These are phyloP conservation scores for Pyronema domesticum DNA, from an alignment of 495 filamentous ascomycete genomes.

Conservation along the genomic window DNA sequence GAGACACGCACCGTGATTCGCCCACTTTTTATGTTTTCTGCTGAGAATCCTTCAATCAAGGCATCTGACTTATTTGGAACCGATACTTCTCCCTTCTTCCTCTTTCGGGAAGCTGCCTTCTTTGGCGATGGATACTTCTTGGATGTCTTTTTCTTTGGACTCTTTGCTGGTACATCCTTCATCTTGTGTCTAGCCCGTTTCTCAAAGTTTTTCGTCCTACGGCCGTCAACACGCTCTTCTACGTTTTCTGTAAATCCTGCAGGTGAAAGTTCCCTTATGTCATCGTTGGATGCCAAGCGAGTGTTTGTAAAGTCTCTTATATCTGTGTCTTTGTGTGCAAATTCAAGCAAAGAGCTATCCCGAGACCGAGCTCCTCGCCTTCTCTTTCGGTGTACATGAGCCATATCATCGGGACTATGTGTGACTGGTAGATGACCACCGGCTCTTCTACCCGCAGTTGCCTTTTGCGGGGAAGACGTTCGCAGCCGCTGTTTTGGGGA, in stretches of 20 bases:
- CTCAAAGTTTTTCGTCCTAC: conserved; percentile 31
- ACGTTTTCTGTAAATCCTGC: not conserved
- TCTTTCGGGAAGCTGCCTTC: conserved; percentile 33
- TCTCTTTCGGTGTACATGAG: not conserved
- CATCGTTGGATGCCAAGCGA: not conserved
- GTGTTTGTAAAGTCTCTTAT: not conserved
- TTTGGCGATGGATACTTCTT: conserved; percentile 12
- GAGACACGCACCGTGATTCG: conserved; percentile 42
- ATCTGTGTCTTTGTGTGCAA: conserved; percentile 5
- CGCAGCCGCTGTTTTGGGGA: too few species aligned
- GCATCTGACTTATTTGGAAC: conserved; percentile 27
- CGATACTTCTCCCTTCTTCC: conserved; percentile 16
- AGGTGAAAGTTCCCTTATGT: not conserved
- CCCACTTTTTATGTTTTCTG: conserved; percentile 41
- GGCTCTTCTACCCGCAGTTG: too few species aligned
- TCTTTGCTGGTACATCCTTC: conserved; percentile 23
- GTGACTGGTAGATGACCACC: not conserved
- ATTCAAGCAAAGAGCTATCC: conserved; percentile 11
- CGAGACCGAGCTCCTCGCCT: conserved; percentile 4
- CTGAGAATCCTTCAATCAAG: conserved; percentile 44
- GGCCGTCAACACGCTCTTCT: conserved; percentile 6
- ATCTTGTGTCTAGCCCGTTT: conserved; percentile 45
- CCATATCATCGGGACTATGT: not conserved
- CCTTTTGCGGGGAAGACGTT: too few species aligned
- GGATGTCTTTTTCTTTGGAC: conserved; percentile 8